Percentiles rank a stretch among this genome's conserved stretches.
Evolutionary conservation across 1,284 basidiomycete genomes (phyloP).

Genomic region (Lentinus polychrous): DNA sequence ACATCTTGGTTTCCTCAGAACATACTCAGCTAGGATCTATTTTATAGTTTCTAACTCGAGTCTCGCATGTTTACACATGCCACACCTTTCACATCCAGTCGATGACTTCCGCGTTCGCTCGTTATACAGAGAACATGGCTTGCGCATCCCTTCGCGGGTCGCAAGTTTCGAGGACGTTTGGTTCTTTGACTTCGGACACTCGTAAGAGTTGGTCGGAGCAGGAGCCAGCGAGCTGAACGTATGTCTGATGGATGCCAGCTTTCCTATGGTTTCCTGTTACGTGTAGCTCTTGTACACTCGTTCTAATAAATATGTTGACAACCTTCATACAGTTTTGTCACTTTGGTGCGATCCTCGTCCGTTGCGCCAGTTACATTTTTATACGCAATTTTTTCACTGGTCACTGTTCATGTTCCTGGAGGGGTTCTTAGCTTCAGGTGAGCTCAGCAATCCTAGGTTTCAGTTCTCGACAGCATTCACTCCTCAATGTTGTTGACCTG

Average conservation of each 20-base stretch:
- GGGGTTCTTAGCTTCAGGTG: no score
- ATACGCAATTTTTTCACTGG: no score
- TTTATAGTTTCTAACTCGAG: conserved; percentile 85
- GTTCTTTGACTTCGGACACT: conserved; percentile 1
- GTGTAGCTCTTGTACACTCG: no score
- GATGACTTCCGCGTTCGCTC: conserved; percentile 69
- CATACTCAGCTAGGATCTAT: conserved; percentile 87
- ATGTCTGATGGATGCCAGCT: conserved; percentile 7
- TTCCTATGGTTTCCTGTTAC: background rate
- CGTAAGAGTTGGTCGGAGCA: background rate
- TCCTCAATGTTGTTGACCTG: no score
- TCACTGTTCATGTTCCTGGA: no score
- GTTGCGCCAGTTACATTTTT: no score
- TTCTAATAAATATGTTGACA: no score
- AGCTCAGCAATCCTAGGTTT: no score
- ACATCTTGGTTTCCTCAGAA: no score
- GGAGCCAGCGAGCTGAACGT: conserved; percentile 8
- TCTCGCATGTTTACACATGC: conserved; percentile 85
- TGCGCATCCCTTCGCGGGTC: conserved; percentile 15
- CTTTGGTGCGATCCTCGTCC: no score
- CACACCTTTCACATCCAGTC: conserved; percentile 74
- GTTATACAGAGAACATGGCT: conserved; percentile 73
- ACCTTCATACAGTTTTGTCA: no score
- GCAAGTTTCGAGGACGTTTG: conserved; percentile 31
- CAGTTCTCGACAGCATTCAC: no score